Conservation (phyloP, 2,329 filamentous ascomycete genomes). For the Fusarium sp. region DNA sequence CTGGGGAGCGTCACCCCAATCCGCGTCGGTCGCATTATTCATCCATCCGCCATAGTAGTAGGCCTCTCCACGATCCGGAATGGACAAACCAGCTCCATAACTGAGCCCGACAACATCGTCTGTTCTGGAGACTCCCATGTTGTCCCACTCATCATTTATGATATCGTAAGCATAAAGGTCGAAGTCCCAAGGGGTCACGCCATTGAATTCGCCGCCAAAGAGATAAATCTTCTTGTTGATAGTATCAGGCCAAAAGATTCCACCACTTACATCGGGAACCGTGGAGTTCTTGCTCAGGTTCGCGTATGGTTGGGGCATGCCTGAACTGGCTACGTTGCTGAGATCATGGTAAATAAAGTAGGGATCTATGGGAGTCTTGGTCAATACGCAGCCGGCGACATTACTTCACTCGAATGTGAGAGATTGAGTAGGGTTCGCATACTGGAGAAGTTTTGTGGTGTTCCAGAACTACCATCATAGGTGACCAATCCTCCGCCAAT, state of each 20-base stretch:
- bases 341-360: conserved; percentile 66
- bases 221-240: conserved; percentile 71
- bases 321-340: conserved; percentile 52
- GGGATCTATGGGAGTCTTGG: conserved; percentile 10
- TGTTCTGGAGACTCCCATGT: conserved; percentile 50
- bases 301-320: conserved; percentile 62
- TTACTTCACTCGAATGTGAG: not conserved
- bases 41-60: conserved; percentile 73
- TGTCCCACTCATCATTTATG: conserved; percentile 64
- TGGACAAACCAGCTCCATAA: conserved; percentile 65
- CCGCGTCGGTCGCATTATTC: conserved; percentile 61
- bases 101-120: conserved; percentile 57
- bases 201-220: conserved; percentile 69
- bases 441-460: conserved; percentile 66
- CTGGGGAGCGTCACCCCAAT: conserved; percentile 57
- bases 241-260: conserved; percentile 66
- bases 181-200: conserved; percentile 55
- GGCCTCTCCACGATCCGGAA: conserved; percentile 63
- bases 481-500: conserved; percentile 70
- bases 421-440: conserved; percentile 40
- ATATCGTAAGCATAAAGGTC: conserved; percentile 67
- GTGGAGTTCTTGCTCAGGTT: conserved; percentile 67
- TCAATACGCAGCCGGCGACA: not conserved
- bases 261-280: conserved; percentile 59
- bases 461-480: conserved; percentile 59